These are phyloP conservation scores for Nepenthes gracilis DNA, from an alignment of 148 eudicot genomes.

Conservation along the genomic window DNA sequence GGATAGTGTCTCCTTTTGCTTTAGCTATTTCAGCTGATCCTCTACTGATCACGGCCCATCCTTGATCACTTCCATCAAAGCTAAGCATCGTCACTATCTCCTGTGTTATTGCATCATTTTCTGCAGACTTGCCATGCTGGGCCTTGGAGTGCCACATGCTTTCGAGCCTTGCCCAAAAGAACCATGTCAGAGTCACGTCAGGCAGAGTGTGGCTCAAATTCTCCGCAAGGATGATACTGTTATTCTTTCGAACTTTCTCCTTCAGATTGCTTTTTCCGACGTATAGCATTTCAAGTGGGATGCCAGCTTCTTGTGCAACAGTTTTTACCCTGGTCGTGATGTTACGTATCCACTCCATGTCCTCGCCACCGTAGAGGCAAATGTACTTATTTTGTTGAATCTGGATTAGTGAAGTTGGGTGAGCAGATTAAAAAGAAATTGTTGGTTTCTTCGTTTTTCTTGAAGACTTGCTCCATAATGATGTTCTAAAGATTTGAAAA, in stretches of 20 bases:
- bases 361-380: conserved; percentile 79
- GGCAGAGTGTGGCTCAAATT: conserved; percentile 44
- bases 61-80: conserved; percentile 58
- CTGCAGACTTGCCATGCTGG: conserved; percentile 42
- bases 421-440: background rate
- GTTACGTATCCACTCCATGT: conserved; percentile 54
- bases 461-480: too few species aligned
- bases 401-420: conserved; percentile 10
- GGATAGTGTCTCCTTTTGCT: conserved; percentile 37
- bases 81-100: conserved; percentile 56
- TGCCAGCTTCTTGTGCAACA: conserved; percentile 26
- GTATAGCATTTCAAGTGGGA: conserved; percentile 57
- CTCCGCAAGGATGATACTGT: conserved; percentile 15
- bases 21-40: conserved; percentile 50
- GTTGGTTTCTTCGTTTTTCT: too few species aligned
- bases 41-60: conserved; percentile 61
- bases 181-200: conserved; percentile 50
- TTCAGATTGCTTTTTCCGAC: conserved; percentile 65
- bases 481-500: too few species aligned
- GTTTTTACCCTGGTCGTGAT: conserved; percentile 29
- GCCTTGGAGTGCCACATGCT: conserved; percentile 87
- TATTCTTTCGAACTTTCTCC: conserved; percentile 39
- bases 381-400: conserved; percentile 33
- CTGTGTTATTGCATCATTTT: conserved; percentile 50
- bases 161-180: conserved; percentile 64